phyloP scores from a whole-genome alignment of 2,329 filamentous ascomycete species.

The Fusarium dlaminii region DNA sequence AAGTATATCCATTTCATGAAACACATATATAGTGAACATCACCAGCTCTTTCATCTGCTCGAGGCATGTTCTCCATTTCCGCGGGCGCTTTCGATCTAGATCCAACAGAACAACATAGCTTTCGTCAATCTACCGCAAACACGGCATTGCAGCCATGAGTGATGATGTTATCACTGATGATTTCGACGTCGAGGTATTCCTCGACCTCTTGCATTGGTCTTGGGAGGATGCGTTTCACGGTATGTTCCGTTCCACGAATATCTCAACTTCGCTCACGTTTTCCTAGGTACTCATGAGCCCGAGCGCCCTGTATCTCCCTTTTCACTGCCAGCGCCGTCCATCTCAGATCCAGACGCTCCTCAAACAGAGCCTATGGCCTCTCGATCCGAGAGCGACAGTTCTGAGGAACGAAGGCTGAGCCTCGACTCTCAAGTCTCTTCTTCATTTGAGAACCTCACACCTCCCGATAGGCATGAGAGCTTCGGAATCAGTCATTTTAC shows the following conservation, averaged over 20 bases:
- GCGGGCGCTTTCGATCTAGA: neutral
- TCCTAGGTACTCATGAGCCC: neutral
- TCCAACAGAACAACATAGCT: fast-evolving
- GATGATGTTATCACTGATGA: neutral
- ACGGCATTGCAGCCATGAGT: neutral
- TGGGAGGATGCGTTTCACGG: neutral
- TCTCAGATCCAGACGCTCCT: fast-evolving
- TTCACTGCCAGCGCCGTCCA: neutral
- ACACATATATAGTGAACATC: neutral
- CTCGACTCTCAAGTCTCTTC: fast-evolving
- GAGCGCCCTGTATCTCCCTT: neutral
- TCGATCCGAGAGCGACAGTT: fast-evolving
- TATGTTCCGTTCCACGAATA: fast-evolving
- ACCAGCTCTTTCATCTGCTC: neutral
- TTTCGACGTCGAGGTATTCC: neutral
- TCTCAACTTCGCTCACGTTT: neutral
- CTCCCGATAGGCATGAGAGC: neutral
- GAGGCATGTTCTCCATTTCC: neutral
- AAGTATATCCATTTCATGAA: neutral
- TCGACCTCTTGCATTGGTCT: neutral
- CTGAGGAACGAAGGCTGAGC: neutral
- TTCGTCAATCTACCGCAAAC: neutral
- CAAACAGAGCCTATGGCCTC: fast-evolving
- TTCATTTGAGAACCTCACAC: too few relatives aligned
- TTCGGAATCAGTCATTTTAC: fast-evolving